phyloP scores from a whole-genome alignment of 2,329 filamentous ascomycete species.

The Pseudofabraea citricarpa region DNA sequence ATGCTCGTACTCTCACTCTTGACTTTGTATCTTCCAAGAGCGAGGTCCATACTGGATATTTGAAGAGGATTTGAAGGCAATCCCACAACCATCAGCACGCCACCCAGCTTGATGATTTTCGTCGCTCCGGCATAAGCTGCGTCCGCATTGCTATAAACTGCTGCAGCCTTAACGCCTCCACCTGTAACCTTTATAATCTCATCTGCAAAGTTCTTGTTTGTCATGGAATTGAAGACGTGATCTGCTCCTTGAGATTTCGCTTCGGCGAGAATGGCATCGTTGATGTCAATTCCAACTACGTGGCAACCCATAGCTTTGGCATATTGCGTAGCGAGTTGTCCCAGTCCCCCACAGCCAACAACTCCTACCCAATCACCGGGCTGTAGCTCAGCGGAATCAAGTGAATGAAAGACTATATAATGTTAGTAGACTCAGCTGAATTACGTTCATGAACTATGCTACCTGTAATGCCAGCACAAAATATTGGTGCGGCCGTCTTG shows the following conservation, averaged over 20 bases:
- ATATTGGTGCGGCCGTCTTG: conserved; percentile 34
- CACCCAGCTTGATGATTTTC: conserved; percentile 31
- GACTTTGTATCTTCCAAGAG: conserved; percentile 34
- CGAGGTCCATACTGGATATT: conserved; percentile 34
- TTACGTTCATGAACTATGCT: conserved; percentile 10
- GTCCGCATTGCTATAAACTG: conserved; percentile 33
- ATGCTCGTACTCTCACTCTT: conserved; percentile 37
- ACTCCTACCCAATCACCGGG: conserved; percentile 23
- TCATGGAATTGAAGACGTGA: conserved; percentile 3
- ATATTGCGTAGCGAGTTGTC: conserved; percentile 8
- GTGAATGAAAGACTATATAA: conserved; percentile 29
- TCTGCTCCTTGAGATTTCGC: conserved; percentile 3
- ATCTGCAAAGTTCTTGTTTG: conserved; percentile 2
- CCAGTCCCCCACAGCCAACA: conserved; percentile 8
- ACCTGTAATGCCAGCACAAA: conserved; percentile 43
- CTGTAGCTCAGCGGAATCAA: conserved; percentile 32
- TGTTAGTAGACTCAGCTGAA: not conserved
- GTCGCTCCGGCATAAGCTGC: conserved; percentile 33
- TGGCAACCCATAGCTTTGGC: conserved; percentile 12
- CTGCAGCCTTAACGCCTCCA: conserved; percentile 4
- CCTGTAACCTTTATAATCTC: conserved; percentile 2
- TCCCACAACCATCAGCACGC: conserved; percentile 38
- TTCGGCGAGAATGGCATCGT: conserved; percentile 3
- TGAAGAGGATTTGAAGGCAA: conserved; percentile 32
- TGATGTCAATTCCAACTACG: conserved; percentile 8